Evolutionary conservation across 2,329 filamentous ascomycete species (phyloP).

Genomic region (Dryadomyces quercus-mongolicae): DNA sequence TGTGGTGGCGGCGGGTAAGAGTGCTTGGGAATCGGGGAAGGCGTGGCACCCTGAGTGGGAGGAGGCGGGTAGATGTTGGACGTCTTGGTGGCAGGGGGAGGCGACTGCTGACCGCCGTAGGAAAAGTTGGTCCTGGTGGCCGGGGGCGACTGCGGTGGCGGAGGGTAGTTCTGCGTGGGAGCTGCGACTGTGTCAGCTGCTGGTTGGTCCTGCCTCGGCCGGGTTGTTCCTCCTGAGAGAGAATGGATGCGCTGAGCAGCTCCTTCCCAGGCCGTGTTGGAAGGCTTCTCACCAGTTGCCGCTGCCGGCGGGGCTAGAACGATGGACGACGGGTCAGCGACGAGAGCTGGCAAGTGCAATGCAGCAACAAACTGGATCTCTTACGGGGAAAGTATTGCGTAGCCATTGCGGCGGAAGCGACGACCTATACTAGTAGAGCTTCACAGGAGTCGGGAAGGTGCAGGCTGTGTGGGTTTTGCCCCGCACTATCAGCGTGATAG

Average conservation of each 20-base stretch:
- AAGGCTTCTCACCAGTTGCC: conserved; percentile 1
- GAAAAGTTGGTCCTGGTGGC: conserved; percentile 24
- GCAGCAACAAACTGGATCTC: background rate
- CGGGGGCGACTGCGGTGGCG: conserved; percentile 24
- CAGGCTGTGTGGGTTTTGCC: background rate
- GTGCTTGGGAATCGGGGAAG: conserved; percentile 16
- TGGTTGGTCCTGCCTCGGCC: background rate
- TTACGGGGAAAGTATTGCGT: conserved; percentile 1
- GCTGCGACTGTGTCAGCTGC: background rate
- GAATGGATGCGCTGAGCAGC: background rate
- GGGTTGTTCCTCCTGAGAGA: no score
- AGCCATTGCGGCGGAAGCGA: background rate
- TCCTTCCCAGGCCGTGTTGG: background rate
- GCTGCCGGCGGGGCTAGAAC: conserved; percentile 13
- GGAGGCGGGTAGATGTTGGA: conserved; percentile 21
- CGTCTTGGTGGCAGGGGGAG: conserved; percentile 12
- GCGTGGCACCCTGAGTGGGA: conserved; percentile 17
- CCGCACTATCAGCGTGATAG: background rate
- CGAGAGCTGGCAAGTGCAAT: background rate
- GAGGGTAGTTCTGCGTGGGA: conserved; percentile 19
- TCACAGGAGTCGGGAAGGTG: background rate
- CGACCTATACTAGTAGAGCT: background rate
- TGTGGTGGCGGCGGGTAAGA: conserved; percentile 21
- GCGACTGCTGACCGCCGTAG: conserved; percentile 17
- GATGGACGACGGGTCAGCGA: background rate